Evolutionary conservation across 345 rosid species (phyloP).

Genomic region (Eucalyptus tenuipes): DNA sequence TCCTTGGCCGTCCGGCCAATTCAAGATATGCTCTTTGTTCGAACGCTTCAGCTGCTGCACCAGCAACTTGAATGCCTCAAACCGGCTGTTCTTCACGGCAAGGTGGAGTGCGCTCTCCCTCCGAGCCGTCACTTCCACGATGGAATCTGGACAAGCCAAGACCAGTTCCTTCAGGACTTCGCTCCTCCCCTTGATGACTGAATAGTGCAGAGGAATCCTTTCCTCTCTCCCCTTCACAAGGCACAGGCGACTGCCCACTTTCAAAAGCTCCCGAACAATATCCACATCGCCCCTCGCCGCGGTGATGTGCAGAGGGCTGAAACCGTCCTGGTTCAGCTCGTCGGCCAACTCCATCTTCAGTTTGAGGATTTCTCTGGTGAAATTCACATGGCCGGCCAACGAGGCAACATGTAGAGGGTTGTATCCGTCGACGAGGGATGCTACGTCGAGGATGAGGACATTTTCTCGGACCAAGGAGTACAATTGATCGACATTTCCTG

Average conservation of each 20-base stretch:
- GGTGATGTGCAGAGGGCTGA: constrained; percentile 16
- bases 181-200: constrained; percentile 14
- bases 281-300: constrained; percentile 7
- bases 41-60: constrained; percentile 8
- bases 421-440: neutral
- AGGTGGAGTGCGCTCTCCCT: constrained; percentile 26
- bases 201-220: constrained; percentile 23
- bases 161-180: constrained; percentile 10
- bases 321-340: constrained; percentile 15
- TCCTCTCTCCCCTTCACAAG: constrained; percentile 28
- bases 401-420: constrained; percentile 19
- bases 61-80: constrained; percentile 10
- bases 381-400: constrained; percentile 10
- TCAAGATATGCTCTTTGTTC: constrained; percentile 10
- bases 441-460: neutral
- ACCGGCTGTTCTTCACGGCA: constrained; percentile 14
- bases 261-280: constrained; percentile 9
- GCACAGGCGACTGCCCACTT: constrained; percentile 8
- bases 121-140: constrained; percentile 7
- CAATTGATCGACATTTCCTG: neutral
- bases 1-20: constrained; percentile 8
- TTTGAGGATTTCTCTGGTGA: constrained; percentile 8
- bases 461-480: neutral
- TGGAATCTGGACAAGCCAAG: constrained; percentile 6
- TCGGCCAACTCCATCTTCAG: neutral